Conservation (phyloP, 345 rosid genomes). For the Anacardium occidentale region DNA sequence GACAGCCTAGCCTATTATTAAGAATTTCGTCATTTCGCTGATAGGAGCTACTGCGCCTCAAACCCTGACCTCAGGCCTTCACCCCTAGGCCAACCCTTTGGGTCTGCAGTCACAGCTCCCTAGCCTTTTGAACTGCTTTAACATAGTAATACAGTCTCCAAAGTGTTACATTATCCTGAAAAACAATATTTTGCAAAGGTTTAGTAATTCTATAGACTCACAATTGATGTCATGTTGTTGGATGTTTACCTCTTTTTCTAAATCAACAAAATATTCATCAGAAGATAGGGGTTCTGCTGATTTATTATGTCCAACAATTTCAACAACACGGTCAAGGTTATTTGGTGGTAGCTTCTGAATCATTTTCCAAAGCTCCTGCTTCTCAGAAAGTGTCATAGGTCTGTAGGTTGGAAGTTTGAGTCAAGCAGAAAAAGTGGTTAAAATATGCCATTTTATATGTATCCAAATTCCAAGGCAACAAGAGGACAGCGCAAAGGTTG, state of each 20-base stretch:
- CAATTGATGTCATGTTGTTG: background rate
- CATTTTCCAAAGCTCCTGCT: conserved; percentile 40
- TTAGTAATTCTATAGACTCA: conserved; percentile 2
- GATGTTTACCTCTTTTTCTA: conserved; percentile 45
- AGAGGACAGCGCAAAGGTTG: background rate
- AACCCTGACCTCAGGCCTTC: no score
- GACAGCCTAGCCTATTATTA: no score
- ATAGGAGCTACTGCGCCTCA: no score
- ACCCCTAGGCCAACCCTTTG: no score
- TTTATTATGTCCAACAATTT: conserved; percentile 33
- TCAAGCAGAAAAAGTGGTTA: conserved; percentile 8
- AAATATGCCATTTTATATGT: background rate
- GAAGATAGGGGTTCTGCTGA: conserved; percentile 7
- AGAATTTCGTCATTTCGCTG: no score
- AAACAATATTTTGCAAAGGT: conserved; percentile 1
- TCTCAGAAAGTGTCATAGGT: conserved; percentile 52
- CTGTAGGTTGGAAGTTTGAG: conserved; percentile 31
- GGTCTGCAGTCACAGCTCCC: conserved; percentile 25
- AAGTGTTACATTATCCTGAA: conserved; percentile 52
- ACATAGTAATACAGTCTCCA: conserved; percentile 56
- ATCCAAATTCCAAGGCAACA: background rate
- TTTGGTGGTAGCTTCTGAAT: conserved; percentile 47
- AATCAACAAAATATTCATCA: conserved; percentile 38
- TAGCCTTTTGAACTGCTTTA: conserved; percentile 44
- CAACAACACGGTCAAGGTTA: conserved; percentile 47